phyloP scores from a whole-genome alignment of 2,329 filamentous ascomycete genomes.

The Neocatenulostroma microsporum region DNA sequence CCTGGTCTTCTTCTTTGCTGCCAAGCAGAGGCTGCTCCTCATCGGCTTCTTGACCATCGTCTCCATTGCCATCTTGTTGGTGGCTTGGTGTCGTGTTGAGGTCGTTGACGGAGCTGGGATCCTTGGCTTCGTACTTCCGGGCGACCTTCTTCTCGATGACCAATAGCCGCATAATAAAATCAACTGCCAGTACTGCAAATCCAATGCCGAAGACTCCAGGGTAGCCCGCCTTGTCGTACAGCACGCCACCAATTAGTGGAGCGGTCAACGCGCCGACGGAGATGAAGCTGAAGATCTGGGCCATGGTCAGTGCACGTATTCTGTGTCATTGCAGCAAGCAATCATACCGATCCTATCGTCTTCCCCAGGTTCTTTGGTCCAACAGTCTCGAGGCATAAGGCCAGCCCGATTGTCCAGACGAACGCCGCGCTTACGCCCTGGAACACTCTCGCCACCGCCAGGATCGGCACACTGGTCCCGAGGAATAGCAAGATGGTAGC shows the following conservation, averaged over 20 bases:
- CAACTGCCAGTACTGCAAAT: constrained; percentile 47
- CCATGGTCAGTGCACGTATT: constrained; percentile 4
- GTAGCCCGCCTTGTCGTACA: constrained; percentile 54
- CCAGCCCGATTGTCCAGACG: constrained; percentile 54
- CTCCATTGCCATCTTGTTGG: constrained; percentile 10
- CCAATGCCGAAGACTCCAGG: constrained; percentile 52
- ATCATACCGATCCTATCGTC: constrained; percentile 49
- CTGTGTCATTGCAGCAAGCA: neutral
- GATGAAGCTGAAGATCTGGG: constrained; percentile 51
- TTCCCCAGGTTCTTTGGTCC: constrained; percentile 51
- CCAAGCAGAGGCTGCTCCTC: constrained; percentile 37
- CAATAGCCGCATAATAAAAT: constrained; percentile 52
- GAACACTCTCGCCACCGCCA: constrained; percentile 47
- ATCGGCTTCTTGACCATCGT: constrained; percentile 13
- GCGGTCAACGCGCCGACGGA: constrained; percentile 50
- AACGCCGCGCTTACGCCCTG: constrained; percentile 52
- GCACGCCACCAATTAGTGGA: constrained; percentile 52
- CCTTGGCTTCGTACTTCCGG: constrained; percentile 33
- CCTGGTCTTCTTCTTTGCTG: constrained; percentile 26
- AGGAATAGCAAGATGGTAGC: constrained; percentile 51
- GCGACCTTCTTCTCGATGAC: constrained; percentile 58
- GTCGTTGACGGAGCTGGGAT: constrained; percentile 19
- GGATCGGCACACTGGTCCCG: constrained; percentile 41
- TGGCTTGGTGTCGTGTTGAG: constrained; percentile 13
- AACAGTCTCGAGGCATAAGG: constrained; percentile 53